Conservation (phyloP, 257 asterid genomes). For the Solanum rostratum region DNA sequence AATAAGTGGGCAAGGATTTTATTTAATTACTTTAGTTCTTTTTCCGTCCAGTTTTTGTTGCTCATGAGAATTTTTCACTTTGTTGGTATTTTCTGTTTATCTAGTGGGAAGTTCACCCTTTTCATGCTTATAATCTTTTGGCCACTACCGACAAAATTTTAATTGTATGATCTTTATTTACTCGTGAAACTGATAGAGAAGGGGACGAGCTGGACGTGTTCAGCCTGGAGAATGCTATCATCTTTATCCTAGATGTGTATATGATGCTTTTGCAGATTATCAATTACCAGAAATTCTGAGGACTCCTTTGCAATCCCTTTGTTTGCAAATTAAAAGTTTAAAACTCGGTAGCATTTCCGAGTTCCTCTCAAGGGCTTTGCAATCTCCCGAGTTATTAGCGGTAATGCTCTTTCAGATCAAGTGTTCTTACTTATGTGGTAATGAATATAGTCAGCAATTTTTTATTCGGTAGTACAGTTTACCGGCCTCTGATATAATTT, state of each 20-base stretch:
- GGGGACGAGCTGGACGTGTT: conserved; percentile 99
- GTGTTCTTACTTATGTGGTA: conserved; percentile 6
- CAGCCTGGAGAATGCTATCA: conserved; percentile 96
- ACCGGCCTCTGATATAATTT: background rate
- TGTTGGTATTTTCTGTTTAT: background rate
- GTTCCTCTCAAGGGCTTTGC: conserved; percentile 79
- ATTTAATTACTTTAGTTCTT: background rate
- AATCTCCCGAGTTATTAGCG: conserved; percentile 86
- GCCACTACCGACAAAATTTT: background rate
- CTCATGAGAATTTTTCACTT: background rate
- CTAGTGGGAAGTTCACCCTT: background rate
- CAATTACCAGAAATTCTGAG: conserved; percentile 92
- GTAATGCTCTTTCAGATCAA: conserved; percentile 32
- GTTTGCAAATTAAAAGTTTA: conserved; percentile 90
- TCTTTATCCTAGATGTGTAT: conserved; percentile 80
- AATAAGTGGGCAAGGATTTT: background rate
- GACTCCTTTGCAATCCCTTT: conserved; percentile 92
- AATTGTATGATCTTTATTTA: background rate
- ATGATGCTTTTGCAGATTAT: conserved; percentile 74
- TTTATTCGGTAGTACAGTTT: background rate
- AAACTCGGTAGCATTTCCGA: conserved; percentile 80
- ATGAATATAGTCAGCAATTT: background rate
- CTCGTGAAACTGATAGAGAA: conserved; percentile 49
- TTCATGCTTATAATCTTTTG: background rate
- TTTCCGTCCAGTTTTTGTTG: background rate